phyloP scores from a whole-genome alignment of 1,284 basidiomycete species.

The Ganoderma resinaceum region DNA sequence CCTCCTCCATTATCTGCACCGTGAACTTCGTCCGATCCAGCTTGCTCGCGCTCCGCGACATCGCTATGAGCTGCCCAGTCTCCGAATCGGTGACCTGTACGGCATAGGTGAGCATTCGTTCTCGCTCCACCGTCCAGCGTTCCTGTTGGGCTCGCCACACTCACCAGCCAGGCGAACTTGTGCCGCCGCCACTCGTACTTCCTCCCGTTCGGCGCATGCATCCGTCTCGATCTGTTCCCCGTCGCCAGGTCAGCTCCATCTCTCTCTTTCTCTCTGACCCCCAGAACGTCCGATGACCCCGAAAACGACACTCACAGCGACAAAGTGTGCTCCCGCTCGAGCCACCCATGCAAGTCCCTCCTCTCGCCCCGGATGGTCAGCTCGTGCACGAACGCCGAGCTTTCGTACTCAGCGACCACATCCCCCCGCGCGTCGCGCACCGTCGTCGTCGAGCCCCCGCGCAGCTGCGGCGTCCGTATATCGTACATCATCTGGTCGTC shows the following conservation, averaged over 20 bases:
- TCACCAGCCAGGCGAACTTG: constrained; percentile 4
- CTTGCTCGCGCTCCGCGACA: constrained; percentile 8
- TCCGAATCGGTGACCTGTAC: neutral
- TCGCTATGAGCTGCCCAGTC: constrained; percentile 2
- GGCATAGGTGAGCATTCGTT: neutral
- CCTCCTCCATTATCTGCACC: constrained; percentile 1
- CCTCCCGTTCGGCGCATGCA: constrained; percentile 17
- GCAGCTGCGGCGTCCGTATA: constrained; percentile 12
- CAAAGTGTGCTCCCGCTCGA: constrained; percentile 5
- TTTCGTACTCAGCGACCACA: constrained; percentile 13
- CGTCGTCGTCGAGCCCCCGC: constrained; percentile 14
- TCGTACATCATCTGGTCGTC: constrained; percentile 8
- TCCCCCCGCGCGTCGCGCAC: constrained; percentile 8
- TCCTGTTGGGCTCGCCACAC: neutral
- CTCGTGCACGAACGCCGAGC: constrained; percentile 12
- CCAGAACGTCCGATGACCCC: too few relatives aligned
- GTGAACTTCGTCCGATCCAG: constrained; percentile 6
- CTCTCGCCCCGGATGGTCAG: constrained; percentile 13
- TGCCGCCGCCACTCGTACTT: constrained; percentile 14
- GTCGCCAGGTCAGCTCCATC: neutral
- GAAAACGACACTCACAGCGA: constrained; percentile 6
- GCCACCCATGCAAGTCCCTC: constrained; percentile 10
- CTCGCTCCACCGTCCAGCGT: neutral
- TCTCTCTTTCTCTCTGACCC: too few relatives aligned
- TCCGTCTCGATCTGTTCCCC: neutral